These are phyloP conservation scores for Castanopsis chinensis DNA, from an alignment of 306 rosid species.

Conservation along the genomic window DNA sequence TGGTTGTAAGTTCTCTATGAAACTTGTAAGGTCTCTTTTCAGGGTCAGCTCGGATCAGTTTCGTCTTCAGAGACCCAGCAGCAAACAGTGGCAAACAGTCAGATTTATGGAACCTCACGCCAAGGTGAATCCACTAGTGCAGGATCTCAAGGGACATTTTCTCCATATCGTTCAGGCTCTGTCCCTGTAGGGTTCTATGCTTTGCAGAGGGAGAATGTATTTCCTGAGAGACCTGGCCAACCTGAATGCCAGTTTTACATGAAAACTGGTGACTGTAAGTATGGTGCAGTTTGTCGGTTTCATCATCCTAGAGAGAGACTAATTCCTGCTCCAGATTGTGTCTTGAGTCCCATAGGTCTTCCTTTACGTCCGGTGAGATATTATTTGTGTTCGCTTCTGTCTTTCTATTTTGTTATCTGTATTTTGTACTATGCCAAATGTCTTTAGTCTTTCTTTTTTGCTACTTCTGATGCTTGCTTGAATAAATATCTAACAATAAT, in stretches of 20 bases:
- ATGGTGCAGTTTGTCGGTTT: conserved; percentile 93
- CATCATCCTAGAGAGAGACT: conserved; percentile 92
- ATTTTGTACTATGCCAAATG: conserved; percentile 4
- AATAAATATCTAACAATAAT: conserved; percentile 4
- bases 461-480: conserved; percentile 2
- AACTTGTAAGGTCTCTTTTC: conserved; percentile 37
- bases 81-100: conserved; percentile 63
- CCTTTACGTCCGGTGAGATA: conserved; percentile 88
- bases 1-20: background rate
- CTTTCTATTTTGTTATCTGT: conserved; percentile 12
- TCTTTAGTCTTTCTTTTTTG: background rate
- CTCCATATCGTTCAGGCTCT: conserved; percentile 64
- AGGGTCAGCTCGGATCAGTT: conserved; percentile 91
- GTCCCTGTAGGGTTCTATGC: conserved; percentile 75
- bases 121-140: conserved; percentile 60
- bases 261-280: conserved; percentile 98
- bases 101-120: conserved; percentile 63
- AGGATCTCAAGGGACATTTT: conserved; percentile 67
- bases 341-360: conserved; percentile 89
- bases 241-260: conserved; percentile 98
- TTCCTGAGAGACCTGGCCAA: conserved; percentile 97
- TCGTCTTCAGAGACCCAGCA: conserved; percentile 72
- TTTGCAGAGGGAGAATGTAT: conserved; percentile 86
- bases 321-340: conserved; percentile 90
- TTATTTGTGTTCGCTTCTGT: conserved; percentile 1